Conservation (phyloP, 75 land plant species). For the Picea sitchensis region DNA sequence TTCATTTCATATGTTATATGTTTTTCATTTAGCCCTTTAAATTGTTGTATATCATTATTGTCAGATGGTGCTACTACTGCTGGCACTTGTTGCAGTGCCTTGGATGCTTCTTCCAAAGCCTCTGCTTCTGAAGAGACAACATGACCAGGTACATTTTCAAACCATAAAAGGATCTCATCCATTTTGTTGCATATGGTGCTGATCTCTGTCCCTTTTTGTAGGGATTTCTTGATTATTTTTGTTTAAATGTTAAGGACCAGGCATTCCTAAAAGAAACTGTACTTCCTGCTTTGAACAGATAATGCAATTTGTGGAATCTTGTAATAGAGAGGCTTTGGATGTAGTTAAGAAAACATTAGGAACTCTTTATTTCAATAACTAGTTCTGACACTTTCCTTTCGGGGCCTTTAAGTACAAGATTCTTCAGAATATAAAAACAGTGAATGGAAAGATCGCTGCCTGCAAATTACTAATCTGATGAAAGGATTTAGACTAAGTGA, state of each 20-base stretch:
- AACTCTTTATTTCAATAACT: not conserved
- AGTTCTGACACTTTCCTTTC: not conserved
- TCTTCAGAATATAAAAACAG: not conserved
- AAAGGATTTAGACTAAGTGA: not conserved
- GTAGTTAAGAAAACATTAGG: not conserved
- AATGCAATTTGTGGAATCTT: not conserved
- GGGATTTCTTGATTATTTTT: not conserved
- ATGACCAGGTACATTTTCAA: slow-evolving; percentile 50
- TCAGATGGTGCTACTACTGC: slow-evolving; percentile 67
- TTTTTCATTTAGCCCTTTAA: not conserved
- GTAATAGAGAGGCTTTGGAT: not conserved
- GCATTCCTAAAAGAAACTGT: not conserved
- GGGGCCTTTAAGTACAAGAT: not conserved
- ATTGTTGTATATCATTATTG: not conserved
- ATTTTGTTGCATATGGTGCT: not conserved
- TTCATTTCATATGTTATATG: not conserved
- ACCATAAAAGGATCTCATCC: not conserved
- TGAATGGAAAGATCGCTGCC: not conserved
- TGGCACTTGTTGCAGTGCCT: slow-evolving; percentile 92
- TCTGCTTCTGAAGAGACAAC: slow-evolving; percentile 78
- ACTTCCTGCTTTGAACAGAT: not conserved
- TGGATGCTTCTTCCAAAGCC: slow-evolving; percentile 99
- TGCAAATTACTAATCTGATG: not conserved
- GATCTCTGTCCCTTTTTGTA: not conserved
- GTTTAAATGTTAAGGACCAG: not conserved